These are phyloP conservation scores for Alliaria petiolata DNA, from an alignment of 345 rosid species.

Conservation along the genomic window DNA sequence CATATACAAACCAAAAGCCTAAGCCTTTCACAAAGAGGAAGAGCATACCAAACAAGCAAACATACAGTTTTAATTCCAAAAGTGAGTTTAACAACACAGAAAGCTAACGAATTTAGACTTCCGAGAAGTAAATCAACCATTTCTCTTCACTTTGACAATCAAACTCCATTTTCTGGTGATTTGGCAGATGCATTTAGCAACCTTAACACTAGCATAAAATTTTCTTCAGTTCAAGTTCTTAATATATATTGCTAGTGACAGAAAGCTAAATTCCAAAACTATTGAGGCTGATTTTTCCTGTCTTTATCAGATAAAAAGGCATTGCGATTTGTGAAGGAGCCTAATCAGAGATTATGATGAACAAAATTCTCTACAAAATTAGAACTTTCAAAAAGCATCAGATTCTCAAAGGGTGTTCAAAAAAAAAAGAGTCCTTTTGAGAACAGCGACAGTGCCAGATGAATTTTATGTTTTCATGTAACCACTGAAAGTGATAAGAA, in stretches of 20 bases:
- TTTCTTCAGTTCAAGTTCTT: background rate
- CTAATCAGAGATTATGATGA: background rate
- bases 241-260: background rate
- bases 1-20: background rate
- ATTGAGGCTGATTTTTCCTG: background rate
- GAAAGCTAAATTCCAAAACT: background rate
- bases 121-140: background rate
- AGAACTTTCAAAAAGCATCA: conserved; percentile 20
- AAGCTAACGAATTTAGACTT: background rate
- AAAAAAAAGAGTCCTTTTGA: background rate
- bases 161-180: background rate
- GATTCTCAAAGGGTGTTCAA: background rate
- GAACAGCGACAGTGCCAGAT: conserved; percentile 22
- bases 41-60: background rate
- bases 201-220: background rate
- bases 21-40: conserved; percentile 8
- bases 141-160: background rate
- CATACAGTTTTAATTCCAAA: background rate
- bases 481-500: conserved; percentile 4
- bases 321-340: background rate
- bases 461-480: background rate
- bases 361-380: background rate
- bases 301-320: background rate
- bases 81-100: background rate
- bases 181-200: background rate